These are phyloP conservation scores for Microbotryum violaceum DNA, from an alignment of 1,284 basidiomycete species.

Conservation along the genomic window DNA sequence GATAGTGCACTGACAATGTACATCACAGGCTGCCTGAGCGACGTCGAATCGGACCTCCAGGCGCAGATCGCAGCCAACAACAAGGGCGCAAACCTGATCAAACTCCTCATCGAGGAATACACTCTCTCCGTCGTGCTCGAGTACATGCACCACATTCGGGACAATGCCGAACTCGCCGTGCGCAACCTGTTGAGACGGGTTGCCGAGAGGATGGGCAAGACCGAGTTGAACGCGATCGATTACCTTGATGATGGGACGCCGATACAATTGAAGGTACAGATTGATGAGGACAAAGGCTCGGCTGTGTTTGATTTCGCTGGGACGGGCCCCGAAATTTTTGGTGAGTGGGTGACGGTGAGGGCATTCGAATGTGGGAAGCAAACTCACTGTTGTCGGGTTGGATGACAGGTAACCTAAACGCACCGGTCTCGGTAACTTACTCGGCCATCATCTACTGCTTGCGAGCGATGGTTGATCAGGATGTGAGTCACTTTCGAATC, in stretches of 20 bases:
- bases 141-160: constrained; percentile 84
- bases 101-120: constrained; percentile 73
- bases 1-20: constrained; percentile 19
- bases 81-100: constrained; percentile 48
- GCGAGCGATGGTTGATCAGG: constrained; percentile 80
- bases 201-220: constrained; percentile 50
- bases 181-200: constrained; percentile 72
- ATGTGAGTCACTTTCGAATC: constrained; percentile 40
- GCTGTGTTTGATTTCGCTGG: constrained; percentile 86
- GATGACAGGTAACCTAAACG: constrained; percentile 63
- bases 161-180: constrained; percentile 83
- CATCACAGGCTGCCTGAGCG: constrained; percentile 49
- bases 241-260: constrained; percentile 84
- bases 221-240: constrained; percentile 61
- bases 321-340: constrained; percentile 36
- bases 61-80: constrained; percentile 95
- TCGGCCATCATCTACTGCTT: constrained; percentile 91
- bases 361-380: neutral
- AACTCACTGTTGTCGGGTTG: neutral
- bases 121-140: constrained; percentile 77
- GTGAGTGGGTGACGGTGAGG: constrained; percentile 2
- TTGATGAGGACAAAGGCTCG: constrained; percentile 65
- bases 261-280: constrained; percentile 71
- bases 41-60: constrained; percentile 86
- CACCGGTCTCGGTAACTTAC: constrained; percentile 73